Base-by-base conservation (phyloP, 495 filamentous ascomycete species). In the Evernia prunastri region DNA sequence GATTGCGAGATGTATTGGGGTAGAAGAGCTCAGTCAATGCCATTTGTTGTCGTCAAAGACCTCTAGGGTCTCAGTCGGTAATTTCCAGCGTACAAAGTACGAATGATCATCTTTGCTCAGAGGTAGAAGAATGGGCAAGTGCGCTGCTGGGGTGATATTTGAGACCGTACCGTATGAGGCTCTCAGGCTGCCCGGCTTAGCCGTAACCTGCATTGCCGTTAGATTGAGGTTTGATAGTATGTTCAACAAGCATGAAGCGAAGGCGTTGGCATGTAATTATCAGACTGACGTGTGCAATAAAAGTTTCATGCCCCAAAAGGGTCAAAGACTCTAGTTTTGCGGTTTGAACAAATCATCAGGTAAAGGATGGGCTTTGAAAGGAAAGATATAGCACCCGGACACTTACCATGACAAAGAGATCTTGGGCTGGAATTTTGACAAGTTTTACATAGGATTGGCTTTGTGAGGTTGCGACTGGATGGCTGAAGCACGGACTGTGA, bases 311-410 rank as follows among this genome's bases (percentile, higher is more conserved):
- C 88, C 88, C 80, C 80, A 72, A 63, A n/a, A 74, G 81, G 90
- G 89, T 97, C 93, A 97, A 97, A 97, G 93, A 97, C 93, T 97
- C 93, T 97, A 97, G 93, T 97, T 97, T 78, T 92, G 90, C 85
- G 87, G 91, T 93, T 89, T 91, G 83, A 86, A 82, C 79, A 79
- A 86, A 80, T 88, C 87, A 89, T 88, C 86, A 87, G 76, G 73
- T 66, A 71, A 72, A 47, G 61, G 59, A 63, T 59, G 49, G 60
- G 56, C 23, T 10, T 37, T 1, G 12, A 5, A 9, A 61, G 62
- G 39, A 56, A n/a, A 57, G 43, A 60, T n/a, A 43, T 43, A 42
- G 62, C 27, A 70, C 45, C 31, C n/a, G 35, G 49, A 27, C 12
- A 31, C 51, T 54, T 54, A 54, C 51, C 29, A 53, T 56, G 31